Evolutionary conservation across 2,329 filamentous ascomycete species (phyloP).

Genomic region (Ophiostoma sp.): DNA sequence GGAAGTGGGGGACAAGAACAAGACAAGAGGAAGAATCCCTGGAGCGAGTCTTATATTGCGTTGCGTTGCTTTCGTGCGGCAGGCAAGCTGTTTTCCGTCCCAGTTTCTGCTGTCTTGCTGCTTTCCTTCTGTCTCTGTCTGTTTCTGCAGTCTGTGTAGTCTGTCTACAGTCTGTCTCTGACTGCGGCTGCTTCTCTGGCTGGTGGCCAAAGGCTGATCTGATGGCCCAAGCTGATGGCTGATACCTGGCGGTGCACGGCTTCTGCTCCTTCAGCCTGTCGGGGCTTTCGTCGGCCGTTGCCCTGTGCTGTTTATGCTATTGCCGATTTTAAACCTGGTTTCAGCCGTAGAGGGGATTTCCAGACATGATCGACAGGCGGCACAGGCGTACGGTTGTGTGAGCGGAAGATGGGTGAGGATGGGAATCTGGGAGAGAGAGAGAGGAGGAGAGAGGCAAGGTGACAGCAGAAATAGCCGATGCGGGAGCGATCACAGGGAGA

Average conservation of each 20-base stretch:
- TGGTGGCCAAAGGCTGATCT: too few species aligned
- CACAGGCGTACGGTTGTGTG: not conserved
- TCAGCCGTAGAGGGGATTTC: slow-evolving; percentile 5
- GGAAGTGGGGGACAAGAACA: too few species aligned
- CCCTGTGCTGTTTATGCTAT: slow-evolving; percentile 3
- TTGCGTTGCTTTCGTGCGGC: not conserved
- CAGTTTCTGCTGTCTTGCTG: not conserved
- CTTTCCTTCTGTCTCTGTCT: not conserved
- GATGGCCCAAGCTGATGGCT: too few species aligned
- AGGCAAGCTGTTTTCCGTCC: not conserved
- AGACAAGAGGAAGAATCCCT: slow-evolving; percentile 3
- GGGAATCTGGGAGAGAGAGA: not conserved
- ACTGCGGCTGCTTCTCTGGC: too few species aligned
- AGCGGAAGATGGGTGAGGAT: not conserved
- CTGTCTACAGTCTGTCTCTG: not conserved
- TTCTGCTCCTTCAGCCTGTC: slow-evolving; percentile 6
- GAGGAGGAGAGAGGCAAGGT: not conserved
- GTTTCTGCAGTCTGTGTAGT: not conserved
- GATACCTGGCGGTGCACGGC: not conserved
- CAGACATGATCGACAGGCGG: slow-evolving; percentile 9
- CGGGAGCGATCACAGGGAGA: not conserved
- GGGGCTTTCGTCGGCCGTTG: not conserved
- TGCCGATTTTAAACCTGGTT: slow-evolving; percentile 6
- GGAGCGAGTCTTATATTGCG: slow-evolving; percentile 5
- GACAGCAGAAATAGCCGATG: not conserved